Evolutionary conservation across 192 early-diverging fungal species (phyloP).

Genomic region (Phlyctochytrium bullatum): DNA sequence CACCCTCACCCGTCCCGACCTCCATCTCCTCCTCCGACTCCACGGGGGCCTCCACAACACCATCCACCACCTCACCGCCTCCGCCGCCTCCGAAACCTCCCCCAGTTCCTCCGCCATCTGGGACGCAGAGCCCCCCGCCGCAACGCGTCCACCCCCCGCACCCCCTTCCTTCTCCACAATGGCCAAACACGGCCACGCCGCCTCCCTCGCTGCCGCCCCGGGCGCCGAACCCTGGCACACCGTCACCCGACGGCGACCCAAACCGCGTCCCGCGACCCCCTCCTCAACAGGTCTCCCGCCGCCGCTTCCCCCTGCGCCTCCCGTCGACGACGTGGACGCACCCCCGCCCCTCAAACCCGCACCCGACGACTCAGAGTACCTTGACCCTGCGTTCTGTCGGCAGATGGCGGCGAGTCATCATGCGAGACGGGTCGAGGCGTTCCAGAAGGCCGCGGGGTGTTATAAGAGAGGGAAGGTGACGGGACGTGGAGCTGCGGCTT

Average conservation of each 20-base stretch:
- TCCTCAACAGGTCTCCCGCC: not conserved
- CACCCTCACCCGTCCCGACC: not conserved
- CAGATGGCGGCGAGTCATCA: slow-evolving; percentile 5
- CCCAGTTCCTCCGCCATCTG: not conserved
- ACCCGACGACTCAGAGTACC: too few relatives aligned
- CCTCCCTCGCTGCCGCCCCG: not conserved
- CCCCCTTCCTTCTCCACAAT: not conserved
- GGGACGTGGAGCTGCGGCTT: slow-evolving; percentile 17
- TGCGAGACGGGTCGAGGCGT: slow-evolving; percentile 12
- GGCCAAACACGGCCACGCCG: not conserved
- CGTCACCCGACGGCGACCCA: not conserved
- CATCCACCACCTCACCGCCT: slow-evolving; percentile 15
- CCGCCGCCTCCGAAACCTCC: not conserved
- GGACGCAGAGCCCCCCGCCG: not conserved
- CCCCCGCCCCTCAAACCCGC: too few relatives aligned
- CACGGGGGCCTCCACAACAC: slow-evolving; percentile 25
- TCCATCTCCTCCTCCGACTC: slow-evolving; percentile 6
- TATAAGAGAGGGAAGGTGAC: slow-evolving; percentile 18
- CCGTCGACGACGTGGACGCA: not conserved
- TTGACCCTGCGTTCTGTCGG: slow-evolving; percentile 12
- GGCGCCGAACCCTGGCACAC: not conserved
- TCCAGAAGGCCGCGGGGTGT: slow-evolving; percentile 15
- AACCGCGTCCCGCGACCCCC: not conserved
- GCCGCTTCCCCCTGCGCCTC: not conserved
- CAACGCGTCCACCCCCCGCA: not conserved